Conservation (phyloP, 768 basidiomycete species). For the Lactifluus hygrophoroides region DNA sequence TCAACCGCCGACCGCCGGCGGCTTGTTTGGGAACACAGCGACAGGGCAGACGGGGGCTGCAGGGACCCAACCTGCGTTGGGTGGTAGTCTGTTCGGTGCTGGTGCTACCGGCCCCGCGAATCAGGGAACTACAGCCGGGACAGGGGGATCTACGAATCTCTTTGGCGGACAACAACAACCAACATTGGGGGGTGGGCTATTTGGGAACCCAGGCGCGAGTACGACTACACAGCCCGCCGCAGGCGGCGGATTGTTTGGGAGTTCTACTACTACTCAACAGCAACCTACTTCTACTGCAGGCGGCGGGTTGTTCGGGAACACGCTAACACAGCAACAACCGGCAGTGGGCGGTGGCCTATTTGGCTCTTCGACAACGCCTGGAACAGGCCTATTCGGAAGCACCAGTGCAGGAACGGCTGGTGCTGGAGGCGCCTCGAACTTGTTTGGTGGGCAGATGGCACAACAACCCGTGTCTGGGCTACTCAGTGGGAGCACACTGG, state of each 20-base stretch:
- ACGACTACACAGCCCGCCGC: conserved; percentile 19
- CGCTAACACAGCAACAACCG: conserved; percentile 5
- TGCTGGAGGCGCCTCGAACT: not conserved
- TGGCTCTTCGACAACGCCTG: not conserved
- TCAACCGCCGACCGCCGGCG: conserved; percentile 21
- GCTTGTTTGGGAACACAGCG: conserved; percentile 26
- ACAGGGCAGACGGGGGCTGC: conserved; percentile 2
- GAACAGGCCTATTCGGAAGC: not conserved
- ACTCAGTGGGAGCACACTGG: conserved; percentile 21
- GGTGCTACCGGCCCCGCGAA: conserved; percentile 14
- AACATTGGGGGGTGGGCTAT: conserved; percentile 13
- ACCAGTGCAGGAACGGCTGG: not conserved
- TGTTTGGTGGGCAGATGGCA: conserved; percentile 10
- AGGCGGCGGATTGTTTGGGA: conserved; percentile 26
- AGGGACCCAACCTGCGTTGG: conserved; percentile 2
- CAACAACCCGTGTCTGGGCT: conserved; percentile 15
- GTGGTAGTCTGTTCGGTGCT: conserved; percentile 24
- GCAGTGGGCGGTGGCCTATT: conserved; percentile 8
- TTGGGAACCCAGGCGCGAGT: conserved; percentile 16
- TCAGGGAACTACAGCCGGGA: conserved; percentile 12
- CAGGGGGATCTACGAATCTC: conserved; percentile 13
- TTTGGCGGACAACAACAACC: conserved; percentile 20
- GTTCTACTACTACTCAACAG: conserved; percentile 18
- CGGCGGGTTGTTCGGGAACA: conserved; percentile 23
- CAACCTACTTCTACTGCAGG: not conserved